Conservation (phyloP, 164 flowering plant species). For the Platanus orientalis region DNA sequence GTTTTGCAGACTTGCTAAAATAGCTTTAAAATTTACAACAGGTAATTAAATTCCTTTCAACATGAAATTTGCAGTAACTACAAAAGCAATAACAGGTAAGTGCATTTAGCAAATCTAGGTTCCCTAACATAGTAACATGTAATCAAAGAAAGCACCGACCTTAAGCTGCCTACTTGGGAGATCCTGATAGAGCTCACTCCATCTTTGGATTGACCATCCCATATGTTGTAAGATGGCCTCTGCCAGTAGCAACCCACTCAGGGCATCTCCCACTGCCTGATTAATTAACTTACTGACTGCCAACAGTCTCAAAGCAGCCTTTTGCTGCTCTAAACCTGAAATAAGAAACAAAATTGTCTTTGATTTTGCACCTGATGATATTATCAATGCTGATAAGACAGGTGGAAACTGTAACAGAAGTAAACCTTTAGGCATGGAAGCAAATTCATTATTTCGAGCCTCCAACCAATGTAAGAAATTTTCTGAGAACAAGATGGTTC, state of each 20-base stretch:
- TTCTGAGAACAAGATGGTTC: slow-evolving; percentile 87
- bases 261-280: slow-evolving; percentile 95
- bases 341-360: slow-evolving; percentile 14
- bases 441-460: slow-evolving; percentile 41
- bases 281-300: slow-evolving; percentile 78
- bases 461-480: slow-evolving; percentile 53
- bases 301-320: slow-evolving; percentile 74
- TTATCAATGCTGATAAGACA: background rate
- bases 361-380: background rate
- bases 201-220: slow-evolving; percentile 74
- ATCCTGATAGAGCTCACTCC: slow-evolving; percentile 86
- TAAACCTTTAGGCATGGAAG: slow-evolving; percentile 48
- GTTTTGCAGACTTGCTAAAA: too few relatives aligned
- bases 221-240: slow-evolving; percentile 71
- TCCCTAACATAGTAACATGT: background rate
- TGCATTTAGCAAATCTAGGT: background rate
- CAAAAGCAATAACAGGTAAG: too few relatives aligned
- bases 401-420: slow-evolving; percentile 1
- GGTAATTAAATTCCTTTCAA: too few relatives aligned
- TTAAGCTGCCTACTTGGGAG: slow-evolving; percentile 94
- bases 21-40: too few relatives aligned
- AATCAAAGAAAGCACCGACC: slow-evolving; percentile 34
- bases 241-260: slow-evolving; percentile 84
- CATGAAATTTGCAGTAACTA: too few relatives aligned
- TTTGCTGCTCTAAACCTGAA: slow-evolving; percentile 68